Evolutionary conservation across 2,329 filamentous ascomycete species (phyloP).

Genomic region (Penicillium sp.): DNA sequence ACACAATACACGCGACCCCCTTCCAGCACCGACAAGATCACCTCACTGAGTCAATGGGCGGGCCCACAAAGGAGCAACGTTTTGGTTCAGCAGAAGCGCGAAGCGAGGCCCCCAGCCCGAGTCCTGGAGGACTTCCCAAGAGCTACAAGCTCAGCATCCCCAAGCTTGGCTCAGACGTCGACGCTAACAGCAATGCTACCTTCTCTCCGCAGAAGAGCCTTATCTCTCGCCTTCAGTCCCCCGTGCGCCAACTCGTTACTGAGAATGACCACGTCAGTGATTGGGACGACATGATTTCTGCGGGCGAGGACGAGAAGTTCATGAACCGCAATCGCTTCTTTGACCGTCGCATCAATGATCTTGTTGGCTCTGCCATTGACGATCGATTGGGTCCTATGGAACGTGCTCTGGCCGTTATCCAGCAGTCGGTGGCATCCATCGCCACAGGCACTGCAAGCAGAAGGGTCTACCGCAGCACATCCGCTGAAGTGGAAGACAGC

Average conservation of each 20-base stretch:
- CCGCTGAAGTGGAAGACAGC: slow-evolving; percentile 68
- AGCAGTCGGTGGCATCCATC: slow-evolving; percentile 61
- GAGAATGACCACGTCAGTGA: slow-evolving; percentile 69
- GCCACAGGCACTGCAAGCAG: slow-evolving; percentile 56
- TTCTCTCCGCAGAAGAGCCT: slow-evolving; percentile 61
- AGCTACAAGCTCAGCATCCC: slow-evolving; percentile 46
- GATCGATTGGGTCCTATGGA: slow-evolving; percentile 77
- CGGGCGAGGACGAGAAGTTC: slow-evolving; percentile 78
- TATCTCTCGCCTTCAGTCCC: slow-evolving; percentile 52
- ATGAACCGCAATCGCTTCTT: slow-evolving; percentile 81
- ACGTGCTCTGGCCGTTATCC: slow-evolving; percentile 70
- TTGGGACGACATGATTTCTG: slow-evolving; percentile 84
- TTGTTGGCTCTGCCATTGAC: slow-evolving; percentile 74
- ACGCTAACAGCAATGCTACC: slow-evolving; percentile 44
- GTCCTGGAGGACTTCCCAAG: slow-evolving; percentile 55
- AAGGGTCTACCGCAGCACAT: slow-evolving; percentile 62
- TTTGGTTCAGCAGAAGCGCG: slow-evolving; percentile 52
- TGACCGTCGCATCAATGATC: slow-evolving; percentile 79
- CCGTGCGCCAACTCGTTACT: slow-evolving; percentile 61
- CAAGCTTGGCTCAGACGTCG: slow-evolving; percentile 36
- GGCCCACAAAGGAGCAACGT: slow-evolving; percentile 53
- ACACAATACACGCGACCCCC: slow-evolving; percentile 8
- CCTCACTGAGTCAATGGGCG: slow-evolving; percentile 40
- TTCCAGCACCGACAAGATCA: slow-evolving; percentile 12
- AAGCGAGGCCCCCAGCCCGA: slow-evolving; percentile 71